These are phyloP conservation scores for Candida ficus DNA, from an alignment of 805 yeast species.

Conservation along the genomic window DNA sequence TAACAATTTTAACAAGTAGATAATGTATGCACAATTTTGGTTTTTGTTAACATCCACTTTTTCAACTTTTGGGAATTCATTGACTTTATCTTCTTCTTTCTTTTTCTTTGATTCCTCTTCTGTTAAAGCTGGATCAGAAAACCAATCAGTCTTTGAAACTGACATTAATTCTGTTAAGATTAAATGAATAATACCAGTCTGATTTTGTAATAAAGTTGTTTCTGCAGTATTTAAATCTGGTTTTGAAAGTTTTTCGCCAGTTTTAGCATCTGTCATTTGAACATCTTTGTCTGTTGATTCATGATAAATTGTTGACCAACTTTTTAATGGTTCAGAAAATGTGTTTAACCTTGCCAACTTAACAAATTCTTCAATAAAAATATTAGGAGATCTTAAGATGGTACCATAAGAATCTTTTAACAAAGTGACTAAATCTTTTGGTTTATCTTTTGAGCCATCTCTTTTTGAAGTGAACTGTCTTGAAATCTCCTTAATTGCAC, in stretches of 20 bases:
- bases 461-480: slow-evolving; percentile 34
- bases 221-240: slow-evolving; percentile 2
- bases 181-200: slow-evolving; percentile 58
- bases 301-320: slow-evolving; percentile 18
- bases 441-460: slow-evolving; percentile 24
- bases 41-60: slow-evolving; percentile 41
- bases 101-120: slow-evolving; percentile 26
- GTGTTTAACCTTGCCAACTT: slow-evolving; percentile 38
- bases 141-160: slow-evolving; percentile 36
- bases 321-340: slow-evolving; percentile 35
- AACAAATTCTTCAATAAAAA: slow-evolving; percentile 41
- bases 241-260: slow-evolving; percentile 11
- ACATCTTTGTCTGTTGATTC: slow-evolving; percentile 20
- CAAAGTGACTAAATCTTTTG: slow-evolving; percentile 41
- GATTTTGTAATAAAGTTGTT: slow-evolving; percentile 15
- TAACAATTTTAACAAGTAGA: slow-evolving; percentile 61
- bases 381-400: slow-evolving; percentile 41
- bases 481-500: slow-evolving; percentile 48
- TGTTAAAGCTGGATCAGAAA: slow-evolving; percentile 29
- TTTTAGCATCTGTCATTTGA: slow-evolving; percentile 18
- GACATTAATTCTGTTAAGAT: slow-evolving; percentile 64
- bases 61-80: slow-evolving; percentile 22
- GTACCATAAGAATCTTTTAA: slow-evolving; percentile 47
- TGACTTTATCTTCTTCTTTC: slow-evolving; percentile 24
- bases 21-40: slow-evolving; percentile 55